phyloP scores from a whole-genome alignment of 768 basidiomycete genomes.

The Boletus pseudo-olivaceus region DNA sequence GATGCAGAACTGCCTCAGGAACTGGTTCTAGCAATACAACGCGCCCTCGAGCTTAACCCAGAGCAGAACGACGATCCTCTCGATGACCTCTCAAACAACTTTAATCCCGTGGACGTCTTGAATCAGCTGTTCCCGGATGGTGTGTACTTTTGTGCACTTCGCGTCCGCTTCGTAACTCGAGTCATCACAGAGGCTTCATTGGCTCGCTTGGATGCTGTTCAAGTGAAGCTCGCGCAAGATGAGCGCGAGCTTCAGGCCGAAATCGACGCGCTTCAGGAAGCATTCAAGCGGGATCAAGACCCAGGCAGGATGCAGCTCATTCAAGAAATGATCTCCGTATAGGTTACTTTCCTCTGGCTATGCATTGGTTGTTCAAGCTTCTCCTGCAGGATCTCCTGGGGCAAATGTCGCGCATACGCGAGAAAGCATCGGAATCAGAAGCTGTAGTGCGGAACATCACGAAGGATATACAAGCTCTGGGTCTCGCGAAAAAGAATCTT shows the following conservation, averaged over 20 bases:
- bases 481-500: constrained; percentile 91
- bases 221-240: constrained; percentile 62
- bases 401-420: constrained; percentile 94
- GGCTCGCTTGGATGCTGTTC: constrained; percentile 66
- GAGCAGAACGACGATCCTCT: constrained; percentile 48
- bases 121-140: constrained; percentile 78
- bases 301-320: constrained; percentile 86
- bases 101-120: constrained; percentile 50
- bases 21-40: constrained; percentile 65
- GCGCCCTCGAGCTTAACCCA: constrained; percentile 56
- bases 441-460: constrained; percentile 95
- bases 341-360: constrained; percentile 17
- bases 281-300: constrained; percentile 76
- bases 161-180: neutral
- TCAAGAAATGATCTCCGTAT: constrained; percentile 93
- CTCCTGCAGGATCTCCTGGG: constrained; percentile 75
- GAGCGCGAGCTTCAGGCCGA: constrained; percentile 69
- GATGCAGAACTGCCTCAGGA: constrained; percentile 61
- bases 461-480: constrained; percentile 92
- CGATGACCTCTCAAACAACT: constrained; percentile 54
- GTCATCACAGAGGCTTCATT: constrained; percentile 65
- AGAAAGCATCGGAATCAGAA: constrained; percentile 96
- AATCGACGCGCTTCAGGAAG: constrained; percentile 62
- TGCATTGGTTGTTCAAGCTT: constrained; percentile 3
- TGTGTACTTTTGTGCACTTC: constrained; percentile 32